Evolutionary conservation across 768 basidiomycete species (phyloP).

Genomic region (Russula sp.): DNA sequence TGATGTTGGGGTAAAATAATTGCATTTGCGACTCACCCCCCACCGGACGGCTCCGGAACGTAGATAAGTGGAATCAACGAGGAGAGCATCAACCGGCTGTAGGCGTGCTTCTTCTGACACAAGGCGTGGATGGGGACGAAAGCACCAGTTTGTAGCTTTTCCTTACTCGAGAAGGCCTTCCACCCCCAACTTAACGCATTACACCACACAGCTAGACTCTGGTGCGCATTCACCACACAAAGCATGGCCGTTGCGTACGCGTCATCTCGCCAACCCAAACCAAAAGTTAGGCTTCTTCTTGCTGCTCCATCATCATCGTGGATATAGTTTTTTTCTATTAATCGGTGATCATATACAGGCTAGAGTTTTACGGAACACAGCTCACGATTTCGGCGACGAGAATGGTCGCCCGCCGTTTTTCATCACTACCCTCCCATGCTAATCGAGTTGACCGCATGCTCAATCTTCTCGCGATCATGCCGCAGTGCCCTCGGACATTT

Average conservation of each 20-base stretch:
- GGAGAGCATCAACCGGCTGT: conserved; percentile 51
- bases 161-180: not conserved
- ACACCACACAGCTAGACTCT: conserved; percentile 53
- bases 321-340: not conserved
- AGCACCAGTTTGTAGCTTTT: conserved; percentile 14
- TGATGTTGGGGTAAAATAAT: not conserved
- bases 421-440: conserved; percentile 52
- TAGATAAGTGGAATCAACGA: conserved; percentile 40
- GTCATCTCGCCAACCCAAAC: conserved; percentile 50
- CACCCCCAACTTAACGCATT: not conserved
- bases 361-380: conserved; percentile 38
- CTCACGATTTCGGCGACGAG: conserved; percentile 23
- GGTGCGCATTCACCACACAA: conserved; percentile 81
- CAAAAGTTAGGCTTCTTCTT: conserved; percentile 48
- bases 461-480: too few species aligned
- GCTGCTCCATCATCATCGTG: not conserved
- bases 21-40: not conserved
- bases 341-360: conserved; percentile 34
- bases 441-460: not conserved
- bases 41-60: not conserved
- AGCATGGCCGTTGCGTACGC: conserved; percentile 80
- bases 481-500: not conserved
- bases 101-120: conserved; percentile 62
- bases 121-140: conserved; percentile 38
- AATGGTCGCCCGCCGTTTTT: conserved; percentile 44